These are phyloP conservation scores for Platanthera guangdongensis DNA, from an alignment of 106 monocot genomes.

Conservation along the genomic window DNA sequence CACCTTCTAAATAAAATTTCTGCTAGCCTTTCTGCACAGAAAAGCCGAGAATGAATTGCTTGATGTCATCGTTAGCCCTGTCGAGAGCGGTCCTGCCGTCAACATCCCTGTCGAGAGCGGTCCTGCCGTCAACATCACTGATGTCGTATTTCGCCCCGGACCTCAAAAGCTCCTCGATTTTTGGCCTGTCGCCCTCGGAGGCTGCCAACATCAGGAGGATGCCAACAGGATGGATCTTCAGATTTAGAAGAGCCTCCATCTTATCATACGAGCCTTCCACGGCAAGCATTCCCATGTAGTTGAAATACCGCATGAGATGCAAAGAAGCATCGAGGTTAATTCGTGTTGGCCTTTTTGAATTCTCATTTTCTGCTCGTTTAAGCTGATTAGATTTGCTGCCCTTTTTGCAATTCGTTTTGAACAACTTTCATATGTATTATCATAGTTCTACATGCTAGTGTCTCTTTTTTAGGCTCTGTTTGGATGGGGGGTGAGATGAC, in stretches of 20 bases:
- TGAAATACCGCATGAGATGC: conserved; percentile 60
- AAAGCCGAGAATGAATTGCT: conserved; percentile 47
- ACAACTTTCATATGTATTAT: no score
- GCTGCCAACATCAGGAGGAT: conserved; percentile 84
- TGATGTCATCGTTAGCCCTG: conserved; percentile 46
- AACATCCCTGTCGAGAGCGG: conserved; percentile 60
- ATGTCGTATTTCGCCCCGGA: conserved; percentile 67
- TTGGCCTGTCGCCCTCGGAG: conserved; percentile 68
- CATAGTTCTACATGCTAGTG: no score
- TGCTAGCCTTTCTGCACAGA: conserved; percentile 30
- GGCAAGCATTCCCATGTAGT: conserved; percentile 57
- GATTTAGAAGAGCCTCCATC: conserved; percentile 49
- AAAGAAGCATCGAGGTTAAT: background rate
- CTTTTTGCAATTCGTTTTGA: no score
- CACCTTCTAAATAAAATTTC: background rate
- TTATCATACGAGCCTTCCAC: conserved; percentile 24
- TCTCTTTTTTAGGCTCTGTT: no score
- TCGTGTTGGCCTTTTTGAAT: no score
- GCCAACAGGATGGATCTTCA: conserved; percentile 76
- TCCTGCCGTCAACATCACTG: conserved; percentile 56
- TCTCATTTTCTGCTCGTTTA: no score
- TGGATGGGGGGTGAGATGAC: no score
- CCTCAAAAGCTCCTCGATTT: conserved; percentile 75
- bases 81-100: conserved; percentile 69
- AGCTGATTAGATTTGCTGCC: no score